phyloP scores from a whole-genome alignment of 108 stramenopile genomes.

The Parietichytrium sp. region DNA sequence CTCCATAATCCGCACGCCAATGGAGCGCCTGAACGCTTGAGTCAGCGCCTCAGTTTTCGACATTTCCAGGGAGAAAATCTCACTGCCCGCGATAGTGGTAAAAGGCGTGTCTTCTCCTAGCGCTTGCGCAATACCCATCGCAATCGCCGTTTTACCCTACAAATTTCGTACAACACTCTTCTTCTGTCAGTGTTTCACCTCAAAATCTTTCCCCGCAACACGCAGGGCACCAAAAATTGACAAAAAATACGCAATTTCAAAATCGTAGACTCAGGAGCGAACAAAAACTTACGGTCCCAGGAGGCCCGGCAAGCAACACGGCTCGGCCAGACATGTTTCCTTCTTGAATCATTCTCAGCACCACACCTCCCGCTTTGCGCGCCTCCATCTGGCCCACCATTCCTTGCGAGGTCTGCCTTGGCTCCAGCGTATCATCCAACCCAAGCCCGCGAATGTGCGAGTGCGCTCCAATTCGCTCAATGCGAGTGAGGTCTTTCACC shows the following conservation, averaged over 20 bases:
- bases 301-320: constrained; percentile 82
- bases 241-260: background rate
- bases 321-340: constrained; percentile 83
- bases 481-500: constrained; percentile 80
- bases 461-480: constrained; percentile 98
- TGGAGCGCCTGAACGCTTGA: constrained; percentile 89
- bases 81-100: constrained; percentile 87
- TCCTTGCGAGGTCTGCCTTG: constrained; percentile 76
- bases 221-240: background rate
- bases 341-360: constrained; percentile 68
- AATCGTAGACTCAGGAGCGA: background rate
- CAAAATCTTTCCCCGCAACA: too few relatives aligned
- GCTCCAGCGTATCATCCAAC: constrained; percentile 89
- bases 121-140: constrained; percentile 84
- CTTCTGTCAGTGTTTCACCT: too few relatives aligned
- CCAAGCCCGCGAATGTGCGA: constrained; percentile 97
- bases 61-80: constrained; percentile 97
- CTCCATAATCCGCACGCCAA: constrained; percentile 93
- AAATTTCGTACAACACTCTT: too few relatives aligned
- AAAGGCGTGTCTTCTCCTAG: constrained; percentile 92
- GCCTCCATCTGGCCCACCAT: constrained; percentile 78
- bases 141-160: constrained; percentile 78
- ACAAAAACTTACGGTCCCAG: constrained; percentile 87
- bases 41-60: constrained; percentile 98
- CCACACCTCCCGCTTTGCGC: constrained; percentile 73